Percentiles rank a stretch among this genome's conserved stretches.
Evolutionary conservation across 1,284 basidiomycete species (phyloP).

Genomic region (Irpex rosettiformis): DNA sequence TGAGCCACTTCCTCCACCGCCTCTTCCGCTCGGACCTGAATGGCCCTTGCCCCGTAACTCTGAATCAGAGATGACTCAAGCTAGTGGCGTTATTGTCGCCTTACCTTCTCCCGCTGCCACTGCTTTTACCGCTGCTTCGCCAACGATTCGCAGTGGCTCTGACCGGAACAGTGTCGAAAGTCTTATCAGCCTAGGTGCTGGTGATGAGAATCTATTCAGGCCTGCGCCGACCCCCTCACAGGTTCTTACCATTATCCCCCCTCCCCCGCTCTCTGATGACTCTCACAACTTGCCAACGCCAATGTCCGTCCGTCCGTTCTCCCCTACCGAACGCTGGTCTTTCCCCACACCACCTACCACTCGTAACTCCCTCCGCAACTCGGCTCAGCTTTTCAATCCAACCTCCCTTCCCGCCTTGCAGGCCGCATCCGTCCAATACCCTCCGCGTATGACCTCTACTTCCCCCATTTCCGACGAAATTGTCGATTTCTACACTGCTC

Average conservation of each 20-base stretch:
- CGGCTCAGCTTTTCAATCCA: neutral
- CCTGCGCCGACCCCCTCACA: neutral
- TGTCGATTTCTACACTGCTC: slow-evolving; percentile 14
- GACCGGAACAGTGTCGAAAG: slow-evolving; percentile 2
- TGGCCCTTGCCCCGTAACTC: slow-evolving; percentile 24
- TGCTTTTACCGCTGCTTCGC: slow-evolving; percentile 6
- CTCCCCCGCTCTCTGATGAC: neutral
- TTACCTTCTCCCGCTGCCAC: slow-evolving; percentile 11
- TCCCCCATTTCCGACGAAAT: slow-evolving; percentile 9
- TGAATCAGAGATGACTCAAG: slow-evolving; percentile 38
- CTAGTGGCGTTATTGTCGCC: slow-evolving; percentile 23
- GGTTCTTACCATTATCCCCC: slow-evolving; percentile 8
- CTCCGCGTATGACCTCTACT: neutral
- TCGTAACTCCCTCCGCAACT: slow-evolving; percentile 6
- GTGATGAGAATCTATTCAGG: neutral
- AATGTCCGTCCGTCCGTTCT: slow-evolving; percentile 62
- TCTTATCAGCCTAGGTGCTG: neutral
- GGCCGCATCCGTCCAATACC: neutral
- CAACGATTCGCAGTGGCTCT: slow-evolving; percentile 9
- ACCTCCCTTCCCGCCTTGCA: neutral
- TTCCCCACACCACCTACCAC: slow-evolving; percentile 59
- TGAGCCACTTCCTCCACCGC: slow-evolving; percentile 11
- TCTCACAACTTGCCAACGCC: slow-evolving; percentile 27
- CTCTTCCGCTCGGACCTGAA: slow-evolving; percentile 4
- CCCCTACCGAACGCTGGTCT: slow-evolving; percentile 57